These are phyloP conservation scores for Adansonia madagascariensis DNA, from an alignment of 441 rosid genomes.

Conservation along the genomic window DNA sequence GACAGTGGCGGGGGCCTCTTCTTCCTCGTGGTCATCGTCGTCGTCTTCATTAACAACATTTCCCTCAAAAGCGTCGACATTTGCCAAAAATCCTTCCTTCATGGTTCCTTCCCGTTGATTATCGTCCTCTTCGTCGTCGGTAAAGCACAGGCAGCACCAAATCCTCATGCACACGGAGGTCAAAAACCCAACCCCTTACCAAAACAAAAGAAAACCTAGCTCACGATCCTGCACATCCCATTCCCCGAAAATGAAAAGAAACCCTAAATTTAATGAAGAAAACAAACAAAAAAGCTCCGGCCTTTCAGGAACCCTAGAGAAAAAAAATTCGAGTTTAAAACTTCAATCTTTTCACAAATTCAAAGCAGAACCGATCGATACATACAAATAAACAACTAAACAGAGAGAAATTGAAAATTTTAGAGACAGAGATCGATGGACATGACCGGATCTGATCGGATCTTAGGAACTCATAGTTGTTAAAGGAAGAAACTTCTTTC, in stretches of 20 bases:
- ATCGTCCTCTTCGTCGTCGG: conserved; percentile 45
- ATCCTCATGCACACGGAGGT: conserved; percentile 70
- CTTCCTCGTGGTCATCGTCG: conserved; percentile 11
- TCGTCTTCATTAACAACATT: conserved; percentile 36
- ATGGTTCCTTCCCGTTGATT: conserved; percentile 33
- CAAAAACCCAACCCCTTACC: conserved; percentile 17
- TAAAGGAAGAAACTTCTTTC: neutral
- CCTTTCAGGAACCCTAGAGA: conserved; percentile 27
- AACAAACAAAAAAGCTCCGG: neutral
- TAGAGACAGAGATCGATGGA: neutral
- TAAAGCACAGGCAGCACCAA: conserved; percentile 79
- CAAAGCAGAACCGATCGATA: conserved; percentile 30
- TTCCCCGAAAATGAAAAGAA: neutral
- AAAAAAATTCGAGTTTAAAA: conserved; percentile 10
- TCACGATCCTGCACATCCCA: conserved; percentile 59
- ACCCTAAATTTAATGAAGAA: conserved; percentile 31
- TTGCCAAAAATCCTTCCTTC: conserved; percentile 42
- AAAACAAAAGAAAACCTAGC: conserved; percentile 40
- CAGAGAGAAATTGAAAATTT: neutral
- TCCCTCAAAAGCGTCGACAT: conserved; percentile 38
- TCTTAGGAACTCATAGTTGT: conserved; percentile 31
- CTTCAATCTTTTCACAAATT: conserved; percentile 22
- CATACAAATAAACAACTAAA: conserved; percentile 26
- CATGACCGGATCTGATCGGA: conserved; percentile 51
- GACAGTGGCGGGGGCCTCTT: neutral